These are phyloP conservation scores for Pythium sp. DNA, from an alignment of 352 stramenopile species.

Conservation along the genomic window DNA sequence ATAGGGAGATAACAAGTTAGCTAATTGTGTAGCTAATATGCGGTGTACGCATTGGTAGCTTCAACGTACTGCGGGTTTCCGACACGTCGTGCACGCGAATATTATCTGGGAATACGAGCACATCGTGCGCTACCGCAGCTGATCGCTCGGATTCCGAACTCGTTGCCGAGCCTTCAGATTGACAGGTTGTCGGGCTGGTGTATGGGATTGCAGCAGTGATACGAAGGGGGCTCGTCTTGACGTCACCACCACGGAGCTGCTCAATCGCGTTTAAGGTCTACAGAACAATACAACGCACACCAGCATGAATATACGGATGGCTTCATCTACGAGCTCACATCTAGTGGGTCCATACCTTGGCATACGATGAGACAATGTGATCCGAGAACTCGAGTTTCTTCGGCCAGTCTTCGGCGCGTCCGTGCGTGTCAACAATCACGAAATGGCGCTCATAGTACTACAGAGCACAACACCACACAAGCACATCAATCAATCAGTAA, in stretches of 20 bases:
- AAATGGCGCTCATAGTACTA: conserved; percentile 58
- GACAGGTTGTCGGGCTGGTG: conserved; percentile 12
- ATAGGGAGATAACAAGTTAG: conserved; percentile 6
- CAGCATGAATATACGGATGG: not conserved
- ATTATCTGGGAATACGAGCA: conserved; percentile 70
- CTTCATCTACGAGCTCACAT: not conserved
- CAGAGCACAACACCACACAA: not conserved
- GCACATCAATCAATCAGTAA: not conserved
- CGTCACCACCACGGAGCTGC: conserved; percentile 26
- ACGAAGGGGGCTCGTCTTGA: conserved; percentile 36
- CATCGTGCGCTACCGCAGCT: conserved; percentile 33
- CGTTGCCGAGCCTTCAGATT: not conserved
- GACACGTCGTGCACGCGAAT: conserved; percentile 56
- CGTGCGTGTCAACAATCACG: conserved; percentile 49
- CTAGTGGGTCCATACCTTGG: conserved; percentile 20
- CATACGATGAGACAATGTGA: conserved; percentile 50
- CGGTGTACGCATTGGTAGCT: not conserved
- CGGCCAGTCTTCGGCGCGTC: conserved; percentile 47
- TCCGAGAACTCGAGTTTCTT: conserved; percentile 71
- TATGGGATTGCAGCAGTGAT: conserved; percentile 61
- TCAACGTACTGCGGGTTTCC: conserved; percentile 38
- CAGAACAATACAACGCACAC: not conserved
- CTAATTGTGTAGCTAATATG: not conserved
- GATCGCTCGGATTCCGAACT: not conserved
- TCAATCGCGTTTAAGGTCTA: conserved; percentile 30